A percentile compares a stretch with the other conserved stretches of the same genome.
Conservation (phyloP, 306 rosid genomes). For the Vigna trinervia region DNA sequence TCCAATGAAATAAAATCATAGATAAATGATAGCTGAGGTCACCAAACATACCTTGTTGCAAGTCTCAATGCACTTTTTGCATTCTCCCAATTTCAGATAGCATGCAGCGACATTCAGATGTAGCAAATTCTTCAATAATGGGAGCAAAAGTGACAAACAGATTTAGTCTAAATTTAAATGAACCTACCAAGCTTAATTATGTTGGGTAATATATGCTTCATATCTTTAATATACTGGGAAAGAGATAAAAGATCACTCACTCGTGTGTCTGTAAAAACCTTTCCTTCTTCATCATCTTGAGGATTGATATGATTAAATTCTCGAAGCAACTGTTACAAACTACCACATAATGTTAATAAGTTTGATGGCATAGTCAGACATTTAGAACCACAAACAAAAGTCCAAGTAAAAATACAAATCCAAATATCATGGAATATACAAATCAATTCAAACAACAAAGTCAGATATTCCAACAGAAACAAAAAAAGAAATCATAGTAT, state of each 20-base stretch:
- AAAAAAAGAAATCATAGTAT: not conserved
- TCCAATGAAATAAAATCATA: conserved; percentile 32
- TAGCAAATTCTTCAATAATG: conserved; percentile 77
- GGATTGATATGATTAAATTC: conserved; percentile 99
- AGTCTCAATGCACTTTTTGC: conserved; percentile 83
- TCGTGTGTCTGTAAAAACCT: conserved; percentile 75
- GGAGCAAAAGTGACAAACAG: conserved; percentile 15
- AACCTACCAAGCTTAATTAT: conserved; percentile 19
- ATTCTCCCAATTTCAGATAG: conserved; percentile 82
- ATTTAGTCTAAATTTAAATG: conserved; percentile 40
- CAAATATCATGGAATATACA: conserved; percentile 4
- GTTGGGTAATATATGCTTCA: conserved; percentile 13
- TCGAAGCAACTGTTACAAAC: conserved; percentile 76
- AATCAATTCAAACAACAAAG: conserved; percentile 29
- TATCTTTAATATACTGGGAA: not conserved
- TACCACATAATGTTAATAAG: conserved; percentile 49
- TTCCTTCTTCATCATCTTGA: conserved; percentile 96
- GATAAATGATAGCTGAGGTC: conserved; percentile 22
- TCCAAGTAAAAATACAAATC: not conserved
- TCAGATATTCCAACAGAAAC: conserved; percentile 30
- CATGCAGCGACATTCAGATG: conserved; percentile 90
- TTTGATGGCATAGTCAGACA: conserved; percentile 24
- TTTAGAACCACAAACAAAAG: conserved; percentile 3
- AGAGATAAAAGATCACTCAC: conserved; percentile 53
- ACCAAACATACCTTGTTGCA: conserved; percentile 81